These are phyloP conservation scores for Boletus bicolor DNA, from an alignment of 768 basidiomycete species.

Conservation along the genomic window DNA sequence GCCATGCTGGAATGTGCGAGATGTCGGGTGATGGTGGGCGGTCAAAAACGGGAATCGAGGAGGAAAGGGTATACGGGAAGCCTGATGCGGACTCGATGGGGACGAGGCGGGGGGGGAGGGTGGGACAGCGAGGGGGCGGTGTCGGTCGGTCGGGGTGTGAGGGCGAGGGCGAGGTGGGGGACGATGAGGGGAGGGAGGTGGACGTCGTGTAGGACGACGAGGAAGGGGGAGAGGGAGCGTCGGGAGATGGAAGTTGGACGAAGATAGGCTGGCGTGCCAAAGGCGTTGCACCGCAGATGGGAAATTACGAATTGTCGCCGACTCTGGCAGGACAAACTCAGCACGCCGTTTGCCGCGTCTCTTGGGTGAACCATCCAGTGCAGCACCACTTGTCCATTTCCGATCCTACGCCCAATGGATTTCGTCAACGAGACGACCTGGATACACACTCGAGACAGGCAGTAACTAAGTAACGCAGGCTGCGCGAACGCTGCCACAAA, in stretches of 20 bases:
- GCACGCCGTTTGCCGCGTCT: slow-evolving; percentile 30
- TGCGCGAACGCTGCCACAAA: too few relatives aligned
- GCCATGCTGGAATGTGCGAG: slow-evolving; percentile 14
- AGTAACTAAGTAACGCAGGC: too few relatives aligned
- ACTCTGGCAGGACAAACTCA: slow-evolving; percentile 28
- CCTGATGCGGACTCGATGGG: background rate
- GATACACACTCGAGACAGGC: too few relatives aligned
- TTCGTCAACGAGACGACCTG: too few relatives aligned
- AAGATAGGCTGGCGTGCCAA: slow-evolving; percentile 30
- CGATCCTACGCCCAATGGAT: background rate
- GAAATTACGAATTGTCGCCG: slow-evolving; percentile 26
- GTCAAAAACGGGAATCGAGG: slow-evolving; percentile 2
- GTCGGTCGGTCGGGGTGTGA: background rate
- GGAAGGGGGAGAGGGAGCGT: background rate
- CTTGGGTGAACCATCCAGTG: background rate
- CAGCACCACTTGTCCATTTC: background rate
- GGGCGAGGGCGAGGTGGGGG: background rate
- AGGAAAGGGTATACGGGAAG: background rate
- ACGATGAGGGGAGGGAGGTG: background rate
- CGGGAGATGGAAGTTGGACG: slow-evolving; percentile 16
- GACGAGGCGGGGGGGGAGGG: background rate
- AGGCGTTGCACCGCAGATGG: slow-evolving; percentile 35
- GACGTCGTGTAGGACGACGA: background rate
- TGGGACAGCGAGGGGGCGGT: background rate
- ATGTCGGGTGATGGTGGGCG: background rate